Evolutionary conservation across 1,284 basidiomycete species (phyloP), one percentile per base, ranked within the genome.

Genomic region (Boletus austroedulis): DNA sequence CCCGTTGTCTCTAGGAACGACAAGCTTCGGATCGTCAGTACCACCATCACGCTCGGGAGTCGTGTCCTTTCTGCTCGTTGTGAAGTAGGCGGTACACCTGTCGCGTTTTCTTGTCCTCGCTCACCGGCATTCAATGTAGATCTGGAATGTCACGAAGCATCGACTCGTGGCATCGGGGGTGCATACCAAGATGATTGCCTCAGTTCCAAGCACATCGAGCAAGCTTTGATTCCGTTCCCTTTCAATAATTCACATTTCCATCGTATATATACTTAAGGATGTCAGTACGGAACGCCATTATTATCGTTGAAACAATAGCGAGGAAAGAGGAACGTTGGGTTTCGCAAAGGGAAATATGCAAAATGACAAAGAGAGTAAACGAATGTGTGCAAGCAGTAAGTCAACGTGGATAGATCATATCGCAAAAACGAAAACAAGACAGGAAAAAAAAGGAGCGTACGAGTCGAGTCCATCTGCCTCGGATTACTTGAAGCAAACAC

Each of bases 151-250:
- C 23, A 75, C 73, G 6, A 58, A 64, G 43, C 64, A 64, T 31
- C 67, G 73, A 44, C 47, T 77, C 9, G 70, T 74, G 3, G 75
- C 70, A 14, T 73, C 76, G 2, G 77, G 69, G 2, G 64, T 70
- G 4, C 77, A 77, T 38, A 68, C 67, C 58, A 77, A 77, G 56
- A 78, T 78, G 75, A 46, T 63, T 17, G 66, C 73, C 7, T 73
- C 75, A 9, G 3, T 31, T 12, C 55, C 56, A 24, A 55, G 34
- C 17, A 36, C 9, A 5, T 26, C 53, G 23, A 68, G 59, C 36
- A 69, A 66, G 38, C 70, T 72, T 19, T 71, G 55, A 68, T 19
- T 15, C 15, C 21, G 2, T 23, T 19, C 9, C 21, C 43, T 7
- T 28, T 32, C 26, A 31, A 57, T 56, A 56, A 40, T 54, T 56